Evolutionary conservation across 2,329 filamentous ascomycete genomes (phyloP), one percentile per base, ranked within the genome.

Genomic region (Dissoconium aciculare): DNA sequence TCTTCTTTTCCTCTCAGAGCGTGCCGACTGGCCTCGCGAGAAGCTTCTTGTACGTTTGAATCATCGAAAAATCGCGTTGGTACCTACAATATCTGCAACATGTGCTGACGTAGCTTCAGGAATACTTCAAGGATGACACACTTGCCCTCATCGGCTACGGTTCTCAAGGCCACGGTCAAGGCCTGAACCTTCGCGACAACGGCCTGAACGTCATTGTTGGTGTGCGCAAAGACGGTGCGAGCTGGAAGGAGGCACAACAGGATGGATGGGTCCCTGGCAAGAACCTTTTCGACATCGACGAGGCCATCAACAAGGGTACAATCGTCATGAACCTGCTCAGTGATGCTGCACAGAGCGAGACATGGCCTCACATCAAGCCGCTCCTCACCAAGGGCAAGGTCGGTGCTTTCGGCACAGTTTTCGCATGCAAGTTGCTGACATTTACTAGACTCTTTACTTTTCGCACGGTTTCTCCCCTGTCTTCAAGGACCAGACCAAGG

Each of bases 61-160:
- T 38, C 36, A 27, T 32, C 26, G 23, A 14, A n/a, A n/a, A n/a
- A n/a, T n/a, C n/a, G n/a, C n/a, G n/a, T n/a, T n/a, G 30, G 26
- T 25, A 35, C 15, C 10, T 27, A 32, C 19, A 11, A 9, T 26
- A 23, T 8, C 19, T 8, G 19, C 8, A 23, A 8, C 19, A 23
- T 8, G n/a, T 23, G 19, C 19, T 23, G 19, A 23, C 19, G 8
- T 23, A 8, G 8, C 19, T 13, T 33, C 48, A 93, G 81, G 83
- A 95, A 45, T 98, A 87, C 78, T 98, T 98, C 81, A 95, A 95
- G 75, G 74, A 98, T 67, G 89, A 98, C 65, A 95, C 87, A 49
- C 82, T 98, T 52, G 89, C 89, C 56, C 79, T 98, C 56, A 98
- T 98, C 63, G 89, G 89, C 60, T 98, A 98, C 66, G 89, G 77